Evolutionary conservation across 257 asterid species (phyloP).

Genomic region (Leonotis leonurus): DNA sequence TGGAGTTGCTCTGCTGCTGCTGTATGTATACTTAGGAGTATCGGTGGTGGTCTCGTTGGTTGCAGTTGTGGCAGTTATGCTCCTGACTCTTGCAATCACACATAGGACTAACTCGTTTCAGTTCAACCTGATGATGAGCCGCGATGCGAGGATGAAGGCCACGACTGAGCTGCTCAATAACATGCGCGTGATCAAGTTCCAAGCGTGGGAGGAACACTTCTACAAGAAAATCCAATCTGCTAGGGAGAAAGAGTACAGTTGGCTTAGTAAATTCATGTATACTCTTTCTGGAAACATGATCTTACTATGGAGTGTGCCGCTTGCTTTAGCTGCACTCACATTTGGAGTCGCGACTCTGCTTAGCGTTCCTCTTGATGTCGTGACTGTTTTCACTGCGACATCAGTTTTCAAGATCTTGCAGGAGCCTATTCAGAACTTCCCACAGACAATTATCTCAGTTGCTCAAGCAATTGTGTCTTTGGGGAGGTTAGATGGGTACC

Average conservation of each 20-base stretch:
- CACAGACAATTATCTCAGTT: conserved; percentile 44
- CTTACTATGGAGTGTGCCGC: conserved; percentile 45
- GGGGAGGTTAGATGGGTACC: conserved; percentile 48
- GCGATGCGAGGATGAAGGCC: conserved; percentile 60
- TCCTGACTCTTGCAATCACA: conserved; percentile 23
- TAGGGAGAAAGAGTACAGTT: conserved; percentile 36
- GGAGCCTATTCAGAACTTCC: conserved; percentile 57
- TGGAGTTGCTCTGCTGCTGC: conserved; percentile 38
- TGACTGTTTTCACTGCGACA: conserved; percentile 53
- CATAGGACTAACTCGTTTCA: conserved; percentile 34
- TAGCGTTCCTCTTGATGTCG: conserved; percentile 33
- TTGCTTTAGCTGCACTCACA: conserved; percentile 35
- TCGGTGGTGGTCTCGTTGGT: conserved; percentile 32
- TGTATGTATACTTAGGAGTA: conserved; percentile 42
- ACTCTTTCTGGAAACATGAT: conserved; percentile 25
- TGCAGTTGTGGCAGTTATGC: conserved; percentile 26
- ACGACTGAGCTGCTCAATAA: conserved; percentile 50
- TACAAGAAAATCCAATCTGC: conserved; percentile 29
- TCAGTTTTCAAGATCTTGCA: conserved; percentile 56
- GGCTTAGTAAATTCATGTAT: conserved; percentile 54
- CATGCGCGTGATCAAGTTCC: conserved; percentile 68
- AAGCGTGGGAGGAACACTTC: conserved; percentile 81
- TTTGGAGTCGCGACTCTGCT: conserved; percentile 37
- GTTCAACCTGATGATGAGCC: conserved; percentile 39
- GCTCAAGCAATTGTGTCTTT: conserved; percentile 57